Base-by-base conservation (phyloP, 2,329 filamentous ascomycete species). In the Falciphora oryzae region DNA sequence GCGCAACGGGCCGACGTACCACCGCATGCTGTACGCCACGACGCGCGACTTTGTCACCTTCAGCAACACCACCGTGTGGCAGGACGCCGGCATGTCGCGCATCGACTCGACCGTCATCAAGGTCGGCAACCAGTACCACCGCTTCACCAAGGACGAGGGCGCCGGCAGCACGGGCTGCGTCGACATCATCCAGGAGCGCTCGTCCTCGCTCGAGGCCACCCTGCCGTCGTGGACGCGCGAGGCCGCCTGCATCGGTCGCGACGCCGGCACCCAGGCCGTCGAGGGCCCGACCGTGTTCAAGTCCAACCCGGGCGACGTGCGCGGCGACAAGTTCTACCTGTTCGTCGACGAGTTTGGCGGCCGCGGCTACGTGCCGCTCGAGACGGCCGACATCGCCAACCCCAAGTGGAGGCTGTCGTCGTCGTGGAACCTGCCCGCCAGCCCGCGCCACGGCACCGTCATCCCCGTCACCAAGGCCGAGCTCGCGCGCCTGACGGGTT, bases 91-190 rank as follows among this genome's bases (percentile, higher is more conserved):
- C 13, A 76, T 75, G 61, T 80, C 82, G 1, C 76, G 82, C 1
- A 85, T 85, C 29, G 83, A 85, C 68, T 80, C 82, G 0, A 84
- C 82, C 0, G 79, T 84, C 0, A 69, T 84, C 18, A 73, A 80
- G 63, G 76, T 75, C 0, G 75, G 74, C 1, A 70, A 71, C 14
- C 71, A 70, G 0, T 84, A 80, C 69, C 81, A 83, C 68, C 81
- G 83, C 13, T 85, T 85, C 69, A 84, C 81, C 25, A 85, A 85
- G 65, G 82, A 85, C 57, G 82, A 85, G 64, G 81, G 80, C 0
- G 79, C 76, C 2, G 75, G 72, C 5, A 74, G 72, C 1, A 83
- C 81, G 0, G 82, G 82, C 1, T 85, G 83, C 68, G 74, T 73
- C 2, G 83, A 85, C 58, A 84, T 85, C 29, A 84, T 85, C 27